Percentiles rank a stretch among this genome's conserved stretches.
phyloP scores from a whole-genome alignment of 2,329 filamentous ascomycete genomes.

The Ceratocystis harringtonii region DNA sequence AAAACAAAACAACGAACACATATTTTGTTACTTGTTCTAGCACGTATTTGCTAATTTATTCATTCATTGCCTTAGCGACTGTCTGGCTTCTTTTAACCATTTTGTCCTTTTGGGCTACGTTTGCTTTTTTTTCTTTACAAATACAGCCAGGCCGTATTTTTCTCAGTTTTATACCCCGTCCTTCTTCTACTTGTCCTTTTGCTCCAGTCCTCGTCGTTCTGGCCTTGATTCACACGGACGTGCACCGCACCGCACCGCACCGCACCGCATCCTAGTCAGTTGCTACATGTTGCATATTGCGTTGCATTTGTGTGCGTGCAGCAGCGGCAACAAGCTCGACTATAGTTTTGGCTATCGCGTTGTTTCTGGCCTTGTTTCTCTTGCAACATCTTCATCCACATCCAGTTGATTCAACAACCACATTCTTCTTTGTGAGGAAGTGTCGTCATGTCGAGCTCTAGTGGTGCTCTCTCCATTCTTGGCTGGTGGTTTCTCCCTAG shows the following conservation, averaged over 20 bases:
- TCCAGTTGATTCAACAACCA: not conserved
- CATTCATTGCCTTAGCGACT: not conserved
- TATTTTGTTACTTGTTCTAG: not conserved
- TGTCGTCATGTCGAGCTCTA: slow-evolving; percentile 25
- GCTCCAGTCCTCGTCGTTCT: not conserved
- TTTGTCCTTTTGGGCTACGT: not conserved
- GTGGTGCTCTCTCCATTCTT: slow-evolving; percentile 30
- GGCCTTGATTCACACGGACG: not conserved
- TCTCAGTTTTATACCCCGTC: not conserved
- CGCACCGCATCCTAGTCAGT: not conserved
- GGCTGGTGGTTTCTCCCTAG: slow-evolving; percentile 37
- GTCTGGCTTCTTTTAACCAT: not conserved
- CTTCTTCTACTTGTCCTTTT: not conserved
- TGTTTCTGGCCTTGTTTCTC: not conserved
- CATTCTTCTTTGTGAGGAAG: not conserved
- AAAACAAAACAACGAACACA: slow-evolving; percentile 1
- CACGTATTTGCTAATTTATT: not conserved
- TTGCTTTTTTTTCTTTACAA: not conserved
- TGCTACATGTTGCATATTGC: not conserved
- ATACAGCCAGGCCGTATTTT: not conserved
- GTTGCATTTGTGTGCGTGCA: slow-evolving; percentile 2
- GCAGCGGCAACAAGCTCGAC: not conserved
- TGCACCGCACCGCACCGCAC: slow-evolving; percentile 2
- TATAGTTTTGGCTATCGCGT: not conserved
- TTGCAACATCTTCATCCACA: not conserved